Evolutionary conservation across 2,329 filamentous ascomycete genomes (phyloP).

Genomic region (Fusarium mangiferae): DNA sequence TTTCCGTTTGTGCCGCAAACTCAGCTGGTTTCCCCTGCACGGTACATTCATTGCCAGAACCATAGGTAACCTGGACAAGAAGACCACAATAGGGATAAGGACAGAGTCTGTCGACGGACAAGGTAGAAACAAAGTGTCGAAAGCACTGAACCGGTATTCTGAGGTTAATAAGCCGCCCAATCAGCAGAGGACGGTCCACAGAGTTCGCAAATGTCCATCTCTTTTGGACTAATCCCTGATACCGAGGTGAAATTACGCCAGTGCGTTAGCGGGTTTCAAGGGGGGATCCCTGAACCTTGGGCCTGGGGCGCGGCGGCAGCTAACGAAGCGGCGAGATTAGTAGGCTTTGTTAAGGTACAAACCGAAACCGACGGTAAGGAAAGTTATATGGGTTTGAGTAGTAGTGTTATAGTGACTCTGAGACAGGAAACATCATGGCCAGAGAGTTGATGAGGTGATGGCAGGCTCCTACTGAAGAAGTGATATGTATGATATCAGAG

Average conservation of each 20-base stretch:
- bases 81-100: slow-evolving; percentile 10
- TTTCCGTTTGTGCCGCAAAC: slow-evolving; percentile 30
- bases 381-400: background rate
- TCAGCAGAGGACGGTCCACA: slow-evolving; percentile 13
- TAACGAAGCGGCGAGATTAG: slow-evolving; percentile 39
- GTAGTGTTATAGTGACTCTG: background rate
- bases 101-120: slow-evolving; percentile 12
- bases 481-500: background rate
- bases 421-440: background rate
- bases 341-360: slow-evolving; percentile 17
- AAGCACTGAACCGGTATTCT: slow-evolving; percentile 1
- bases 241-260: slow-evolving; percentile 61
- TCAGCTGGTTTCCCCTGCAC: slow-evolving; percentile 23
- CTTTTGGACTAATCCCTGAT: slow-evolving; percentile 52
- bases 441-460: background rate
- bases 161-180: slow-evolving; percentile 25
- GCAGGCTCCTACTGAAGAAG: background rate
- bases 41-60: slow-evolving; percentile 17
- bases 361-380: slow-evolving; percentile 26
- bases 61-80: slow-evolving; percentile 3
- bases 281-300: slow-evolving; percentile 49
- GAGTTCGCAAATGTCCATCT: slow-evolving; percentile 28
- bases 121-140: slow-evolving; percentile 25
- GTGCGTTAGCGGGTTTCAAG: slow-evolving; percentile 66
- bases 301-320: slow-evolving; percentile 36